These are phyloP conservation scores for Cladobotryum mycophilum DNA, from an alignment of 2,329 filamentous ascomycete species.

Conservation along the genomic window DNA sequence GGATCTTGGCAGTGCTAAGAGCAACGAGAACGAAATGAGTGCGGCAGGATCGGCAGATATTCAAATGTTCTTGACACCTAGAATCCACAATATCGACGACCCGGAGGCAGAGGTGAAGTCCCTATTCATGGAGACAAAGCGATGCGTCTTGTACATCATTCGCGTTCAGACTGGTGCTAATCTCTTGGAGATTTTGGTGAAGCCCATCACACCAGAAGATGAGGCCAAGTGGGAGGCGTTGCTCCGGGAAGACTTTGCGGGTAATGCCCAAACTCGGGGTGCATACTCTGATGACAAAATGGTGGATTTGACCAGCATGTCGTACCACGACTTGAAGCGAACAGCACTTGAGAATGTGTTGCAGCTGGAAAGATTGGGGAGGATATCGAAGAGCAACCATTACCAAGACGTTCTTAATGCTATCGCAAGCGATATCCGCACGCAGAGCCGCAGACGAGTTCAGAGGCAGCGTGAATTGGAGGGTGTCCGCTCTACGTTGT, in stretches of 20 bases:
- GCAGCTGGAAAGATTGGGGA: constrained; percentile 75
- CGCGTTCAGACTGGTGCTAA: constrained; percentile 87
- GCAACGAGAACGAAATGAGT: constrained; percentile 88
- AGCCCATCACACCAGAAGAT: constrained; percentile 79
- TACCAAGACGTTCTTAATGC: constrained; percentile 98
- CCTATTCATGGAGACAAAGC: constrained; percentile 96
- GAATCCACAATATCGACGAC: constrained; percentile 84
- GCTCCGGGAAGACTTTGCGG: constrained; percentile 70
- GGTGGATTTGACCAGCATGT: constrained; percentile 82
- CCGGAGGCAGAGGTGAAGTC: constrained; percentile 88
- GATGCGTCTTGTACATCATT: constrained; percentile 95
- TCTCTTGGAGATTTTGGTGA: constrained; percentile 91
- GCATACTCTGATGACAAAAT: constrained; percentile 89
- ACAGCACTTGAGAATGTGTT: constrained; percentile 93
- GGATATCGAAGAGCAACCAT: constrained; percentile 82
- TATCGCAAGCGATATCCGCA: constrained; percentile 93
- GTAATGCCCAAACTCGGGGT: constrained; percentile 62
- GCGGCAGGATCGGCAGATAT: constrained; percentile 84
- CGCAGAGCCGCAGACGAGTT: constrained; percentile 87
- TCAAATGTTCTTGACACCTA: constrained; percentile 81
- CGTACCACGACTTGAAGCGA: constrained; percentile 86
- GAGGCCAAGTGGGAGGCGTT: constrained; percentile 81
- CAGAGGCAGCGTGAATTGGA: constrained; percentile 90
- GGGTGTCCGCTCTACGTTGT: constrained; percentile 67
- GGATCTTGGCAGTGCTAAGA: constrained; percentile 92